Percentiles rank a stretch among this genome's conserved stretches.
These are phyloP conservation scores for Hyaloscypha variabilis DNA, from an alignment of 495 filamentous ascomycete genomes.

Conservation along the genomic window DNA sequence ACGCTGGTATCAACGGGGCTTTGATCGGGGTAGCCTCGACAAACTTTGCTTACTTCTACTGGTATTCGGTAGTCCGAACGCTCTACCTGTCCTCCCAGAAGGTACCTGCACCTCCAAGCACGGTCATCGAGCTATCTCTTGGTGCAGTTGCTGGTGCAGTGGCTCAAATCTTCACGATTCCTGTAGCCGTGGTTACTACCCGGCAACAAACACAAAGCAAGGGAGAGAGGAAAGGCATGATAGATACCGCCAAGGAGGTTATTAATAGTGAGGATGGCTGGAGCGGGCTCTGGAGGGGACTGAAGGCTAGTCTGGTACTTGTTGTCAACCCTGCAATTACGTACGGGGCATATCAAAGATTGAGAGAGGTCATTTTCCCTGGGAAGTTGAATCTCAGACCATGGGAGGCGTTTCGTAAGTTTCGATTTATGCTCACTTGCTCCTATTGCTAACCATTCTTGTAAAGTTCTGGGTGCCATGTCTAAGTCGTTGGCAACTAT, in stretches of 20 bases:
- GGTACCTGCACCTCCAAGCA: constrained; percentile 68
- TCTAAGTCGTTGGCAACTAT: constrained; percentile 94
- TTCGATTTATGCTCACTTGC: neutral
- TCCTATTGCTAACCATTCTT: constrained; percentile 21
- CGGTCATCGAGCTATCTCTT: constrained; percentile 80
- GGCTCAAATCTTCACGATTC: constrained; percentile 95
- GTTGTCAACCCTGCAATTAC: constrained; percentile 98
- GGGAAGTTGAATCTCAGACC: constrained; percentile 76
- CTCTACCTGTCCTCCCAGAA: constrained; percentile 75
- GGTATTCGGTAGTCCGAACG: constrained; percentile 88
- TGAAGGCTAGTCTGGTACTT: constrained; percentile 95
- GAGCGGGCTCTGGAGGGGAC: constrained; percentile 86
- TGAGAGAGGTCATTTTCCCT: constrained; percentile 79
- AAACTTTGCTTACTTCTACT: constrained; percentile 99
- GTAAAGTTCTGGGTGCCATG: constrained; percentile 82
- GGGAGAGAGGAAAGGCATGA: constrained; percentile 78
- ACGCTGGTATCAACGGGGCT: constrained; percentile 83
- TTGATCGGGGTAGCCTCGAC: constrained; percentile 93
- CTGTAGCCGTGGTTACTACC: constrained; percentile 92
- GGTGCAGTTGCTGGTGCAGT: constrained; percentile 89
- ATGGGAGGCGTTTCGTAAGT: constrained; percentile 90
- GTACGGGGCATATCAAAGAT: constrained; percentile 93
- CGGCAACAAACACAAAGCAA: constrained; percentile 91
- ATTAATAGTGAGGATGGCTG: constrained; percentile 88
- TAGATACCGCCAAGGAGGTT: constrained; percentile 89